Conservation (phyloP, 768 basidiomycete genomes). For the Russula ochroleuca region DNA sequence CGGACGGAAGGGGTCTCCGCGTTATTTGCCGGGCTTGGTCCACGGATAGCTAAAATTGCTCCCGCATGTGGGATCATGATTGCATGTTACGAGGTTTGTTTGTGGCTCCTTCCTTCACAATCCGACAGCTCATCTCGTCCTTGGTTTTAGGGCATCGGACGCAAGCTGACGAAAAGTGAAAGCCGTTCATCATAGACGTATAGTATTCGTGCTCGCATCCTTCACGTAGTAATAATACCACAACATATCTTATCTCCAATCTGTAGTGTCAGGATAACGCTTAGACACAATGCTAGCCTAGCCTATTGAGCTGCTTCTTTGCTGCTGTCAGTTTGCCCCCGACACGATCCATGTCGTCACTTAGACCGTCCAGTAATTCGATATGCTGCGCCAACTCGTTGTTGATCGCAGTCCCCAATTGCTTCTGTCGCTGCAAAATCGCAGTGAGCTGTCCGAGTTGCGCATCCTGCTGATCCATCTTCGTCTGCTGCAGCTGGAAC, state of each 20-base stretch:
- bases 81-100: constrained; percentile 82
- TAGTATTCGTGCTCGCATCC: constrained; percentile 1
- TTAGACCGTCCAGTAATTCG: constrained; percentile 78
- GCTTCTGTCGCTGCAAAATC: constrained; percentile 78
- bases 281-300: constrained; percentile 41
- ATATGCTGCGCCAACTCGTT: constrained; percentile 80
- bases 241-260: neutral
- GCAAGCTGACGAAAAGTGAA: constrained; percentile 41
- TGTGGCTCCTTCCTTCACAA: constrained; percentile 1
- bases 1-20: constrained; percentile 74
- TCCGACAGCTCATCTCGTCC: constrained; percentile 25
- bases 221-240: constrained; percentile 20
- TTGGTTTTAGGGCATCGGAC: constrained; percentile 53
- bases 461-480: constrained; percentile 80
- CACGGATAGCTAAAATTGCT: constrained; percentile 91
- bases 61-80: constrained; percentile 99
- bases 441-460: constrained; percentile 78
- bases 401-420: constrained; percentile 81
- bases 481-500: constrained; percentile 69
- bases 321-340: constrained; percentile 74
- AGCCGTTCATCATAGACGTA: constrained; percentile 21
- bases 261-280: neutral
- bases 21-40: constrained; percentile 78
- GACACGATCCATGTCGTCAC: constrained; percentile 69
- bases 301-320: constrained; percentile 76